A percentile compares a stretch with the other conserved stretches of the same genome.
phyloP scores from a whole-genome alignment of 345 rosid genomes.

The Dimocarpus longan region DNA sequence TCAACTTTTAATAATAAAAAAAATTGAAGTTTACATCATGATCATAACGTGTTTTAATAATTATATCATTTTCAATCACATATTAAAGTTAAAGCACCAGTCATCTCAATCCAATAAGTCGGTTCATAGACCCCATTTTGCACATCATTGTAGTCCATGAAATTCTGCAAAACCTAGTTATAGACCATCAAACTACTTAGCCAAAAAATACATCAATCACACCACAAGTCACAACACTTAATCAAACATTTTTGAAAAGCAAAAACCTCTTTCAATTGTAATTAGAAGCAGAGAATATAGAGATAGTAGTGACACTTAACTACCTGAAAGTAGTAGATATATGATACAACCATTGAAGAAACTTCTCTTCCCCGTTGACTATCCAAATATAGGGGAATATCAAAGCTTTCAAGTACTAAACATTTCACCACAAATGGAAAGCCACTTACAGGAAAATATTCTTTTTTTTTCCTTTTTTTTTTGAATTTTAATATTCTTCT shows the following conservation, averaged over 20 bases:
- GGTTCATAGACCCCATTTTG: no score
- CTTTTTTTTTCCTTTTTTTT: no score
- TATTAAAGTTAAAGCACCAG: no score
- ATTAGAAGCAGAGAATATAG: background rate
- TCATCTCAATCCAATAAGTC: no score
- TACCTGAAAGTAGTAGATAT: background rate
- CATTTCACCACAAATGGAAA: constrained; percentile 8
- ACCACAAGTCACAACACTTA: background rate
- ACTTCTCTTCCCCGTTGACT: constrained; percentile 1
- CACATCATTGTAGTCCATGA: background rate
- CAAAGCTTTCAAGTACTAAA: background rate
- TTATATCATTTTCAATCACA: no score
- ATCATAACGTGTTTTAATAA: no score
- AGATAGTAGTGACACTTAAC: background rate
- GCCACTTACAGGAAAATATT: background rate
- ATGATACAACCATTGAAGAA: background rate
- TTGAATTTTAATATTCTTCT: no score
- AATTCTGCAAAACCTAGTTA: background rate
- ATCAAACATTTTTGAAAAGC: background rate
- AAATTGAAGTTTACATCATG: no score
- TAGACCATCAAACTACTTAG: background rate
- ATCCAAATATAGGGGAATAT: constrained; percentile 18
- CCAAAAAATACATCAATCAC: background rate
- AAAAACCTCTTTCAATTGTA: background rate
- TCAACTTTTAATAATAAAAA: no score